Base-by-base conservation (phyloP, 768 basidiomycete species). In the Tephrocybe sp. region DNA sequence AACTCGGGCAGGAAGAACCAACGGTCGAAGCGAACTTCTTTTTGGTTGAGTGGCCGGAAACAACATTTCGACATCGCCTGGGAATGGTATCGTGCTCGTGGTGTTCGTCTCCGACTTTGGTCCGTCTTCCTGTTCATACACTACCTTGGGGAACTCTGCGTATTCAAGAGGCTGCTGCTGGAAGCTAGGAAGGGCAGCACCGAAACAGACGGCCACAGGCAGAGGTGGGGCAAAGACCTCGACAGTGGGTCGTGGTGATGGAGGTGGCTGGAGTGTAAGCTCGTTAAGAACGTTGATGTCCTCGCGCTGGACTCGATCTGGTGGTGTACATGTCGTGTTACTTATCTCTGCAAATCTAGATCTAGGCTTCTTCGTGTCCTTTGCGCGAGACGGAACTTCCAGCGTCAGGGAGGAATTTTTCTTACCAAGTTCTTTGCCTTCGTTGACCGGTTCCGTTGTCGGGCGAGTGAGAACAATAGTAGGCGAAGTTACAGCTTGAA, bases 401-500 rank as follows among this genome's bases (percentile, higher is more conserved):
- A n/a, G n/a, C n/a, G n/a, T n/a, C n/a, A n/a, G n/a, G n/a, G n/a
- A n/a, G n/a, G n/a, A n/a, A n/a, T n/a, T n/a, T n/a, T 18, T 15
- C 12, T 11, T 18, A 10, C 7, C n/a, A 6, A 12, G 13, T 24
- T 15, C 19, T 29, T 37, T 11, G 15, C 15, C 13, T 19, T 6
- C 37, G 37, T 50, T 36, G 18, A 29, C 25, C 47, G 47, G 47
- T 34, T 10, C 8, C 42, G 33, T 53, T 24, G 39, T 47, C 48
- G 27, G 55, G 41, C 49, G 43, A 33, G 54, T 61, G 24, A 59
- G 52, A 36, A 52, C 42, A 18, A 59, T 57, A 4, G 47, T 55
- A 5, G 56, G 45, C 12, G 57, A 55, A 1, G 40, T 19, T 22
- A n/a, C 37, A 13, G n/a, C n/a, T n/a, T n/a, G n/a, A n/a, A n/a